Evolutionary conservation across 2,329 filamentous ascomycete genomes (phyloP), one percentile per base, ranked within the genome.

Genomic region (Stachybotrys chartarum): DNA sequence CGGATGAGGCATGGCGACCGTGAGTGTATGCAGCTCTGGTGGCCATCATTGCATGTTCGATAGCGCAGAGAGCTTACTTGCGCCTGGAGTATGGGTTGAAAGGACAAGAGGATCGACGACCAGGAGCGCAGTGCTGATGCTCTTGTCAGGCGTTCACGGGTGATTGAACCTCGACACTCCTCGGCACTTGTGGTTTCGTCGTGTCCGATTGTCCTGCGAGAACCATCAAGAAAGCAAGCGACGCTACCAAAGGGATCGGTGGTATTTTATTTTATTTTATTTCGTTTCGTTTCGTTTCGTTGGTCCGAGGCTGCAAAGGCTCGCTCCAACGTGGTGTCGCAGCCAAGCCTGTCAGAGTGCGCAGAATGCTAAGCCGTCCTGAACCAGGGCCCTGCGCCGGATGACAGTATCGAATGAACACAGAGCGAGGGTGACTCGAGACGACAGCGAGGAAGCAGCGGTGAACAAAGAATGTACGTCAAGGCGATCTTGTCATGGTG

Each of bases 1-100:
- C 63, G 55, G 52, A 60, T 55, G 60, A 63, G 55, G 67, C 64
- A 53, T 68, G 67, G 56, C 64, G 64, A 61, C 61, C 61, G 54
- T 61, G 62, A 54, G 59, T 55, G 52, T 60, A 56, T 50, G 62
- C 55, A 50, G 65, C 57, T 50, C 66, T 68, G 52, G 66, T 65
- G 54, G 70, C 62, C 71, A 73, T 72, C 51, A 45, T 56, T 47
- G 45, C 35, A 14, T 10, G 5, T 42, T 42, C 10, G 8, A 14
- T 10, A 10, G 35, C 10, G 35, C 35, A 42, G 35, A 10, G 35
- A 42, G 35, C 35, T 42, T 2, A 10, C 10, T 42, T 42, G 24
- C 24, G 24, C 24, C 24, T 24, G 35, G 35, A 42, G 35, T 14
- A 5, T 14, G 14, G 35, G 35, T 3, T 42, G 8, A 14, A 24